A percentile compares a stretch with the other conserved stretches of the same genome.
Evolutionary conservation across 2,329 filamentous ascomycete species (phyloP).

Genomic region (Podosphaera fusca): DNA sequence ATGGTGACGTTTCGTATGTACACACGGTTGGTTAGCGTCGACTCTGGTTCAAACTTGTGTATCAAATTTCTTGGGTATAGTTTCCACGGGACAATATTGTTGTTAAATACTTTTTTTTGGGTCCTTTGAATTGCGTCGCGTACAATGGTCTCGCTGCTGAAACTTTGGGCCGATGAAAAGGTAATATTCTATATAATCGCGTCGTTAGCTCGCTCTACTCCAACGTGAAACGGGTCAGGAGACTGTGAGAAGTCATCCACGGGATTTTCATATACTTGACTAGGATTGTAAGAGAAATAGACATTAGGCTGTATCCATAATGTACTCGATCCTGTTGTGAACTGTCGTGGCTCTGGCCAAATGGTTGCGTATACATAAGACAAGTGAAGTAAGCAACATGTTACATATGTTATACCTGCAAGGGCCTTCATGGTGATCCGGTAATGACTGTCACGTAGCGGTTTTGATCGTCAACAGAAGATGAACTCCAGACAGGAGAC

Average conservation of each 20-base stretch:
- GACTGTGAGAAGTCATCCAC: constrained; percentile 5
- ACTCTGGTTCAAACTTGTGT: constrained; percentile 37
- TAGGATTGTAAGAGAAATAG: constrained; percentile 1
- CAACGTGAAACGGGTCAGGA: constrained; percentile 10
- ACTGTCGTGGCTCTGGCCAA: constrained; percentile 3
- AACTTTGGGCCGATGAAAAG: not conserved
- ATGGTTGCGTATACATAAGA: not conserved
- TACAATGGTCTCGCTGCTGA: constrained; percentile 28
- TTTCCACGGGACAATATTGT: constrained; percentile 58
- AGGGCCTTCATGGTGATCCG: too few species aligned
- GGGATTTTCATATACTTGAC: not conserved
- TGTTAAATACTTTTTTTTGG: constrained; percentile 37
- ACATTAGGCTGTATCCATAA: constrained; percentile 3
- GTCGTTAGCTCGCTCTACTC: constrained; percentile 6
- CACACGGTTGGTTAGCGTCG: constrained; percentile 19
- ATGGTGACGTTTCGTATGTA: constrained; percentile 38
- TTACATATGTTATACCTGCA: too few species aligned
- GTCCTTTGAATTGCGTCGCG: constrained; percentile 34
- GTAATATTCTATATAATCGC: not conserved
- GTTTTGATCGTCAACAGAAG: too few species aligned
- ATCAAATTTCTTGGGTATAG: constrained; percentile 36
- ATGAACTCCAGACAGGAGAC: too few species aligned
- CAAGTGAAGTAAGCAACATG: too few species aligned
- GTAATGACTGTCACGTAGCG: too few species aligned
- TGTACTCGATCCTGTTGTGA: constrained; percentile 1